phyloP scores from a whole-genome alignment of 768 basidiomycete genomes.

The Gloeostereum incarnatum region DNA sequence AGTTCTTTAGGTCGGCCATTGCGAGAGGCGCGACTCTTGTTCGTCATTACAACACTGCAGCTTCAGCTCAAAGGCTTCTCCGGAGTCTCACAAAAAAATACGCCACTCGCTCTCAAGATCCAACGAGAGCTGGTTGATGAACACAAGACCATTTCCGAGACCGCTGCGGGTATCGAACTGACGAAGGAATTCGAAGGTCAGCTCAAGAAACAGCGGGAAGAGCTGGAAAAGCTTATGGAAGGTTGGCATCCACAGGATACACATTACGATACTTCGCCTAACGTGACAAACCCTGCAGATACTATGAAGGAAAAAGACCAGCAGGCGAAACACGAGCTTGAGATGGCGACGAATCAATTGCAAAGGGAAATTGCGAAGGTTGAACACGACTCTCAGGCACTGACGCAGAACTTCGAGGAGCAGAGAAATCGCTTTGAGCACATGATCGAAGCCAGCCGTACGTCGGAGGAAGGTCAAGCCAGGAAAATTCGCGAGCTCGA shows the following conservation, averaged over 20 bases:
- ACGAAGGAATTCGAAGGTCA: constrained; percentile 38
- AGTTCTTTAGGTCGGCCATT: constrained; percentile 34
- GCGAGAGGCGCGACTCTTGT: constrained; percentile 28
- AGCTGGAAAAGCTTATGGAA: constrained; percentile 32
- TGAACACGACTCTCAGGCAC: no score
- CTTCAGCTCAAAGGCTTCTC: constrained; percentile 33
- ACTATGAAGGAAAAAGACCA: no score
- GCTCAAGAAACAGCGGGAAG: constrained; percentile 34
- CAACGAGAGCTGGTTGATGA: constrained; percentile 48
- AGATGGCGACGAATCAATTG: no score
- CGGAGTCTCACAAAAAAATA: constrained; percentile 28
- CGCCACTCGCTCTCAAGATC: constrained; percentile 37
- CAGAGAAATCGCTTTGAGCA: no score
- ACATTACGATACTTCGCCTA: no score
- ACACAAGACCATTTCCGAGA: constrained; percentile 36
- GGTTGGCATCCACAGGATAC: constrained; percentile 10
- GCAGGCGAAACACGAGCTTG: no score
- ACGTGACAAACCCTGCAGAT: no score
- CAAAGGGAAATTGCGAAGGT: no score
- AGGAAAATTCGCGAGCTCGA: no score
- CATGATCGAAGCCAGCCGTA: no score
- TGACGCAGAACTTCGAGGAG: no score
- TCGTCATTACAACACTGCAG: constrained; percentile 23
- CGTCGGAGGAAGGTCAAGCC: no score
- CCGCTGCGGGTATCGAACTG: constrained; percentile 44